A percentile compares a stretch with the other conserved stretches of the same genome.
phyloP scores from a whole-genome alignment of 306 rosid species.

The Clitoria ternatea region DNA sequence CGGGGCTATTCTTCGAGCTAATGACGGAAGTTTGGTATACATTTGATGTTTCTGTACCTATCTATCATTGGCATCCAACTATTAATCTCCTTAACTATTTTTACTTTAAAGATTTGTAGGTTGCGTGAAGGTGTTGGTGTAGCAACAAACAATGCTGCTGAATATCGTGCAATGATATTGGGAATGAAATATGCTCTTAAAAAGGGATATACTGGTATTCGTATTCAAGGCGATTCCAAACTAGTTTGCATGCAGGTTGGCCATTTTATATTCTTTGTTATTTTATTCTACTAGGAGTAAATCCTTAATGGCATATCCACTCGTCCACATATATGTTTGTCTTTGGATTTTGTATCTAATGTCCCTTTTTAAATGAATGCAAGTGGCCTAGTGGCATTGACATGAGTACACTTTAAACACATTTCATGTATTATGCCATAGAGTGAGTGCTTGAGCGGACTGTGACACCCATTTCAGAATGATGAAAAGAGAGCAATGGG shows the following conservation, averaged over 20 bases:
- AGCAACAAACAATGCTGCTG: constrained; percentile 86
- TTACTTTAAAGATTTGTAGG: constrained; percentile 63
- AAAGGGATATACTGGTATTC: constrained; percentile 68
- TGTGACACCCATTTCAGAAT: not conserved
- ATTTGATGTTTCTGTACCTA: constrained; percentile 17
- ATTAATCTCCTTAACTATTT: constrained; percentile 27
- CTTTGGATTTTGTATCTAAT: constrained; percentile 3
- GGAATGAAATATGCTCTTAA: constrained; percentile 83
- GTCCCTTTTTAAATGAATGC: not conserved
- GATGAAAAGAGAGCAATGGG: not conserved
- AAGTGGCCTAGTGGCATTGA: not conserved
- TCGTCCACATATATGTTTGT: not conserved
- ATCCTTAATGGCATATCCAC: not conserved
- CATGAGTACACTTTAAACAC: not conserved
- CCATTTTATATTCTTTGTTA: constrained; percentile 3
- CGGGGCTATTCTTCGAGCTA: constrained; percentile 51
- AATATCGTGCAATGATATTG: constrained; percentile 83
- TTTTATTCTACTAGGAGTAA: not conserved
- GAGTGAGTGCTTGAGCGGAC: not conserved
- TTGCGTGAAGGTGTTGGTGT: constrained; percentile 79
- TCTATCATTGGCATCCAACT: constrained; percentile 9
- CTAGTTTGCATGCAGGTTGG: constrained; percentile 96
- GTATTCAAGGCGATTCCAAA: constrained; percentile 82
- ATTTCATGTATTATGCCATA: not conserved
- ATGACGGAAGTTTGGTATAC: constrained; percentile 72